phyloP scores from a whole-genome alignment of 2,329 filamentous ascomycete genomes.

The Monilinia aucupariae region DNA sequence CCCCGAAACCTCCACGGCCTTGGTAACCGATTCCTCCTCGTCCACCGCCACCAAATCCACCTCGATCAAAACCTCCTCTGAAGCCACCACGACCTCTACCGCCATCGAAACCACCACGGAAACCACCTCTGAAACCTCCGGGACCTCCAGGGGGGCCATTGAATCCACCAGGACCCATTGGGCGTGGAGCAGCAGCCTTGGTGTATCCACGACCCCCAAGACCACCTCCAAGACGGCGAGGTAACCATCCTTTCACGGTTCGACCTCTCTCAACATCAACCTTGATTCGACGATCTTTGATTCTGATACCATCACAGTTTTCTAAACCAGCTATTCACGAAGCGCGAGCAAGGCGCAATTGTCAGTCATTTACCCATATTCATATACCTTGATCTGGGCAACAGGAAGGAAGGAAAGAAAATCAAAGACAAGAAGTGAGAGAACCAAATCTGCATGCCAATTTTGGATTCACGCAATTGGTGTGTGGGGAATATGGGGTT shows the following conservation, averaged over 20 bases:
- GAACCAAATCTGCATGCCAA: slow-evolving; percentile 43
- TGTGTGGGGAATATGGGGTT: slow-evolving; percentile 36
- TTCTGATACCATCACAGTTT: slow-evolving; percentile 76
- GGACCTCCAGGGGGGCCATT: slow-evolving; percentile 48
- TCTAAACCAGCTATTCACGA: slow-evolving; percentile 79
- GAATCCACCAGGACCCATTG: slow-evolving; percentile 57
- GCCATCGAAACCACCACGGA: slow-evolving; percentile 46
- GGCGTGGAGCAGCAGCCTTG: slow-evolving; percentile 67
- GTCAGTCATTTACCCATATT: slow-evolving; percentile 63
- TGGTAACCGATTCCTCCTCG: slow-evolving; percentile 35
- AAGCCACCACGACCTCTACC: slow-evolving; percentile 48
- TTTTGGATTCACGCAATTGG: slow-evolving; percentile 23
- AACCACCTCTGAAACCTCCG: slow-evolving; percentile 39
- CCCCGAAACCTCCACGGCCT: slow-evolving; percentile 31
- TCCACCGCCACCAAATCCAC: slow-evolving; percentile 28
- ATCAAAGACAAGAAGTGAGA: slow-evolving; percentile 37
- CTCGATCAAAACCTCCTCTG: slow-evolving; percentile 34
- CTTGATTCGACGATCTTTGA: slow-evolving; percentile 86
- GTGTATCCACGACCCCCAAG: slow-evolving; percentile 91
- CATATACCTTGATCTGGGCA: slow-evolving; percentile 40
- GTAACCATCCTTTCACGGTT: slow-evolving; percentile 90
- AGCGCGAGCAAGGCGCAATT: slow-evolving; percentile 55
- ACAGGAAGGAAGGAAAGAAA: slow-evolving; percentile 26
- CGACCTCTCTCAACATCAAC: slow-evolving; percentile 95
- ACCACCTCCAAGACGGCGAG: slow-evolving; percentile 84